A percentile compares a stretch with the other conserved stretches of the same genome.
Conservation (phyloP, 2,329 filamentous ascomycete genomes). For the Didymella sp. region DNA sequence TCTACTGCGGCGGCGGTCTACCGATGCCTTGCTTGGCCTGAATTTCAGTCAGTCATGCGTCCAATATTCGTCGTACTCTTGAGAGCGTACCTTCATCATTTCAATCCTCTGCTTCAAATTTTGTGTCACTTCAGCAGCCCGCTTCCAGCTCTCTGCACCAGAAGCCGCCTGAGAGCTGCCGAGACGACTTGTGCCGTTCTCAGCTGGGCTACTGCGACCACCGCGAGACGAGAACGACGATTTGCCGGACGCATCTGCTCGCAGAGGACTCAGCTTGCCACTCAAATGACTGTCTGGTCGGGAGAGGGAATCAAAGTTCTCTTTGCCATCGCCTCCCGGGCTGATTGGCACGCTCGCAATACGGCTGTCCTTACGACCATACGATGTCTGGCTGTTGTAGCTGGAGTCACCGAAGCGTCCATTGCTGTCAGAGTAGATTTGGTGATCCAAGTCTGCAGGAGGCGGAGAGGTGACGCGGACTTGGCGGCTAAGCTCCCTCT, state of each 20-base stretch:
- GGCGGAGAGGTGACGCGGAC: slow-evolving; percentile 62
- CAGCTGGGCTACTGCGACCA: slow-evolving; percentile 44
- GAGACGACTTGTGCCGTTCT: slow-evolving; percentile 32
- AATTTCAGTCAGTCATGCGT: slow-evolving; percentile 21
- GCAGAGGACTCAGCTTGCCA: slow-evolving; percentile 50
- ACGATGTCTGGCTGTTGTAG: slow-evolving; percentile 52
- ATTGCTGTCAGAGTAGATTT: slow-evolving; percentile 63
- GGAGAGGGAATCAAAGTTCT: slow-evolving; percentile 53
- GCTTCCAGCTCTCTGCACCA: slow-evolving; percentile 85
- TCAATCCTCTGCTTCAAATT: slow-evolving; percentile 97
- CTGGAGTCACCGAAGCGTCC: slow-evolving; percentile 45
- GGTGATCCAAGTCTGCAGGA: slow-evolving; percentile 54
- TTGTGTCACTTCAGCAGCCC: slow-evolving; percentile 96
- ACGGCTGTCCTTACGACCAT: slow-evolving; percentile 39
- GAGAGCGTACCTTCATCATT: slow-evolving; percentile 82
- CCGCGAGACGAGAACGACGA: slow-evolving; percentile 45
- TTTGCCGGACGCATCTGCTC: slow-evolving; percentile 43
- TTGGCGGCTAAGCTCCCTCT: slow-evolving; percentile 74
- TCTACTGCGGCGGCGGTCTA: slow-evolving; percentile 34
- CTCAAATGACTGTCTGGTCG: slow-evolving; percentile 45
- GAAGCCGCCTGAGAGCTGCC: slow-evolving; percentile 40
- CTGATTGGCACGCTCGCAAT: slow-evolving; percentile 41
- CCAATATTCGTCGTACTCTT: no score
- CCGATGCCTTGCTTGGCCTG: slow-evolving; percentile 51
- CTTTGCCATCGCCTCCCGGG: slow-evolving; percentile 55